Conservation (phyloP, 73 alveolate genomes). For the Tetrahymena malaccensis region DNA sequence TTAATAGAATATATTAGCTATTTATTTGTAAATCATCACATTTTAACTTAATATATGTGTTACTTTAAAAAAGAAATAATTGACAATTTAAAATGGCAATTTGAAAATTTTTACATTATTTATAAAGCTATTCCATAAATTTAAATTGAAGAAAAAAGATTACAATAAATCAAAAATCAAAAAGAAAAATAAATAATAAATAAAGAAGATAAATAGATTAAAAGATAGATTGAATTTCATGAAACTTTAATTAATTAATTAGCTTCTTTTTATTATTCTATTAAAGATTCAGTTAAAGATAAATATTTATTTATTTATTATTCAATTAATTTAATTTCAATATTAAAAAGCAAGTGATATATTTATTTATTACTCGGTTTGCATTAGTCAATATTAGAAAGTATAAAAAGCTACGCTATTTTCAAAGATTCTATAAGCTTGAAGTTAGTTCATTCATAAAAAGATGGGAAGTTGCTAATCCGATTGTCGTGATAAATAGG, state of each 20-base stretch:
- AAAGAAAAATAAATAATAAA: background rate
- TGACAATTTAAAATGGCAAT: background rate
- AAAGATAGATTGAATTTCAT: background rate
- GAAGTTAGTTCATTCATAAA: background rate
- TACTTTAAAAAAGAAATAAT: background rate
- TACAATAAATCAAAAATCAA: background rate
- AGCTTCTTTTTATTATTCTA: background rate
- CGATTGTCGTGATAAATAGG: background rate
- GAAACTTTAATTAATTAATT: background rate
- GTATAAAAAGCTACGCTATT: background rate
- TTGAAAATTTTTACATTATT: background rate
- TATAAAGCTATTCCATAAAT: background rate
- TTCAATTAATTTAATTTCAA: background rate
- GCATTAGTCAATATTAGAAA: background rate
- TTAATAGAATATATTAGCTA: no score
- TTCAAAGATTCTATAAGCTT: background rate
- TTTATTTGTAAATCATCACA: no score
- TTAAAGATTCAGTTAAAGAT: background rate
- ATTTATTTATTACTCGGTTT: background rate
- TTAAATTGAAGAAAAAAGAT: background rate
- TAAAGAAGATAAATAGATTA: background rate
- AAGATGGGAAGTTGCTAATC: constrained; percentile 1
- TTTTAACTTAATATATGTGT: no score
- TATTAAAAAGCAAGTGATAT: background rate
- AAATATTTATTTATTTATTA: background rate